These are phyloP conservation scores for Berberis thunbergii DNA, from an alignment of 164 flowering plant species.

Conservation along the genomic window DNA sequence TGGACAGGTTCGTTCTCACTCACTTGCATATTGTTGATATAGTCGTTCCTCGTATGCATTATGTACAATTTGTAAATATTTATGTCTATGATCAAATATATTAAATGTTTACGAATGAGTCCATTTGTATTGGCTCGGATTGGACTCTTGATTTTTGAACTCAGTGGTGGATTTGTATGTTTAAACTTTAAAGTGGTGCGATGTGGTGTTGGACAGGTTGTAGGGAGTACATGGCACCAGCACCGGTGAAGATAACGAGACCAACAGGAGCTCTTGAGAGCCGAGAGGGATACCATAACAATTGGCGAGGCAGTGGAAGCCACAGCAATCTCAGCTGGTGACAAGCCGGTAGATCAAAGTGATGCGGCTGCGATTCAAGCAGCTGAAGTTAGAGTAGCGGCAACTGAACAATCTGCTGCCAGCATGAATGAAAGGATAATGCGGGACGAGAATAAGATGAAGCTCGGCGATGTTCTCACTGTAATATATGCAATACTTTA, in stretches of 20 bases:
- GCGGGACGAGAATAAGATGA: slow-evolving; percentile 34
- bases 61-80: too few relatives aligned
- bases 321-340: slow-evolving; percentile 25
- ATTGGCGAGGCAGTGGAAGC: slow-evolving; percentile 68
- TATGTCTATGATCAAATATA: too few relatives aligned
- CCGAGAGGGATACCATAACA: slow-evolving; percentile 28
- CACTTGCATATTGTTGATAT: background rate
- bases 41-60: too few relatives aligned
- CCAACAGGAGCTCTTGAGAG: slow-evolving; percentile 5
- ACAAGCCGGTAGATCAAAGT: slow-evolving; percentile 41
- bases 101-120: too few relatives aligned
- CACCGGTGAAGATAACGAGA: slow-evolving; percentile 7
- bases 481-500: slow-evolving; percentile 12
- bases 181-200: too few relatives aligned
- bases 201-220: slow-evolving; percentile 39
- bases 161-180: too few relatives aligned
- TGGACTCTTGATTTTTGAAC: too few relatives aligned
- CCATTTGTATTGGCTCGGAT: too few relatives aligned
- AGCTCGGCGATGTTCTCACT: slow-evolving; percentile 29
- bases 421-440: slow-evolving; percentile 17
- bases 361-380: slow-evolving; percentile 62
- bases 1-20: background rate
- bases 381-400: slow-evolving; percentile 45
- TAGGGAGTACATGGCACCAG: slow-evolving; percentile 30
- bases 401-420: slow-evolving; percentile 40